Percentiles rank a stretch among this genome's conserved stretches.
Evolutionary conservation across 177 flowering plant genomes (phyloP).

Genomic region (Vitis hybrid): DNA sequence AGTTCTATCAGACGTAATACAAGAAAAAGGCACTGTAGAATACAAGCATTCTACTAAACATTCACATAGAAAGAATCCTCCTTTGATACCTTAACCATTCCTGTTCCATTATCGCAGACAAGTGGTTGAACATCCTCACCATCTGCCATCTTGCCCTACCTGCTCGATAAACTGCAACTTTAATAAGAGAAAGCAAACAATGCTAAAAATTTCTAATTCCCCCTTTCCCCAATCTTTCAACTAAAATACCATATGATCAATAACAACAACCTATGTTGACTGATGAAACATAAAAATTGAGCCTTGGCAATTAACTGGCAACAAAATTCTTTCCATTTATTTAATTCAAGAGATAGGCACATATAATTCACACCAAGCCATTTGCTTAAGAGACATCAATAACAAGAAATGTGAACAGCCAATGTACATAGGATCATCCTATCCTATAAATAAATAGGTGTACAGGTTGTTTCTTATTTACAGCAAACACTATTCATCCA

Average conservation of each 20-base stretch:
- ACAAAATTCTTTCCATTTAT: no score
- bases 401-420: no score
- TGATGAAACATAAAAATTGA: no score
- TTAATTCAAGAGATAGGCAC: no score
- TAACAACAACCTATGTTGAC: no score
- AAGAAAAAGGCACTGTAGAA: background rate
- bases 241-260: background rate
- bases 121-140: slow-evolving; percentile 62
- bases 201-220: background rate
- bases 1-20: background rate
- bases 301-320: no score
- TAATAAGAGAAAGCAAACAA: background rate
- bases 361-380: no score
- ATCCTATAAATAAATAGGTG: no score
- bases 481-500: no score
- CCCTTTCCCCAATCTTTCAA: background rate
- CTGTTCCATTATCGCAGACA: slow-evolving; percentile 66
- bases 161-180: background rate
- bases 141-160: slow-evolving; percentile 51
- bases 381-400: no score
- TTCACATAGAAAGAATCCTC: background rate
- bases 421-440: no score
- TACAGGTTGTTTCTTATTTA: no score
- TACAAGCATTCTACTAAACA: background rate
- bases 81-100: slow-evolving; percentile 58